A percentile compares a stretch with the other conserved stretches of the same genome.
These are phyloP conservation scores for Fusarium tricinctum DNA, from an alignment of 2,329 filamentous ascomycete species.

Conservation along the genomic window DNA sequence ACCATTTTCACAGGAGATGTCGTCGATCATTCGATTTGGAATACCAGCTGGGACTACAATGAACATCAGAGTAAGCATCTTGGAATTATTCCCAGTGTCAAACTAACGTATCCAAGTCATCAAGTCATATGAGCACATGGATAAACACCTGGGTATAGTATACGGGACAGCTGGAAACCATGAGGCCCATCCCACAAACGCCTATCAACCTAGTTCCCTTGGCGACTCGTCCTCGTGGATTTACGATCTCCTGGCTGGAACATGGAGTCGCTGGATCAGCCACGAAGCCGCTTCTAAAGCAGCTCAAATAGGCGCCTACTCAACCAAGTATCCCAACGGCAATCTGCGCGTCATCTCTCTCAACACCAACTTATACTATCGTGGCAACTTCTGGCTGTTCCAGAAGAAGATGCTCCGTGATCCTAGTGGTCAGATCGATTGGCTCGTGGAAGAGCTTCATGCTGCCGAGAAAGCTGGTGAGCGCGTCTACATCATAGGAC, in stretches of 20 bases:
- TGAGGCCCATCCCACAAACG: constrained; percentile 67
- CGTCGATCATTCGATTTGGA: constrained; percentile 66
- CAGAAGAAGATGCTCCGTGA: constrained; percentile 64
- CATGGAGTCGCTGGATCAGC: constrained; percentile 65
- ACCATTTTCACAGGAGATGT: constrained; percentile 73
- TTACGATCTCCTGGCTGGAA: constrained; percentile 62
- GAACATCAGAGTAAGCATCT: constrained; percentile 48
- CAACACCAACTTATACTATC: constrained; percentile 72
- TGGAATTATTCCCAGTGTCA: too few relatives aligned
- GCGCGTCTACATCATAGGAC: constrained; percentile 70
- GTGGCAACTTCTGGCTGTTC: constrained; percentile 70
- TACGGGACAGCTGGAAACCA: constrained; percentile 71
- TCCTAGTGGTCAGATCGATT: constrained; percentile 66
- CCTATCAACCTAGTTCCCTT: constrained; percentile 60
- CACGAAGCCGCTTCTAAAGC: constrained; percentile 50
- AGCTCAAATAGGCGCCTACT: constrained; percentile 63
- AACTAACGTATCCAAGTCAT: constrained; percentile 53
- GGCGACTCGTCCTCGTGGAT: constrained; percentile 64
- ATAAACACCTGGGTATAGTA: constrained; percentile 58
- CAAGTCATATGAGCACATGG: constrained; percentile 63
- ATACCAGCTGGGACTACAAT: constrained; percentile 56
- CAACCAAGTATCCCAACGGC: constrained; percentile 59
- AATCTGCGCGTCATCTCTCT: constrained; percentile 71
- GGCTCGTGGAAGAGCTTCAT: constrained; percentile 67
- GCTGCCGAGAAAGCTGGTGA: constrained; percentile 65